phyloP scores from a whole-genome alignment of 768 basidiomycete genomes.

The Cyathus striatus region DNA sequence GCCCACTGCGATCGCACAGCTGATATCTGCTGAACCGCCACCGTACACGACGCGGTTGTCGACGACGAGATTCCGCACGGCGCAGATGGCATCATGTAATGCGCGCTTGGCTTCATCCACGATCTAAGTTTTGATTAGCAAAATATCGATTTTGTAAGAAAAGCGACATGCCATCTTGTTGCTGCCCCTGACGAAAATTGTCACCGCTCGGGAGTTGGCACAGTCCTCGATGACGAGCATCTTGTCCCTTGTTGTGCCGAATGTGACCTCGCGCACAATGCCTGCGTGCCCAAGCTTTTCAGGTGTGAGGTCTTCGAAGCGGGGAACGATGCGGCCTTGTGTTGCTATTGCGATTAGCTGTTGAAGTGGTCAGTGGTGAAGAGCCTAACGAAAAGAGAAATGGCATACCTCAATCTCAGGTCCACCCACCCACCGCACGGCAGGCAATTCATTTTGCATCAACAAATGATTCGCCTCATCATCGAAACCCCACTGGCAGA shows the following conservation, averaged over 20 bases:
- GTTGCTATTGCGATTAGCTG: conserved; percentile 98
- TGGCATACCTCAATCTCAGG: conserved; percentile 90
- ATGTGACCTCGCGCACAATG: conserved; percentile 88
- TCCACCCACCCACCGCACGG: conserved; percentile 98
- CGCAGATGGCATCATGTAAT: conserved; percentile 95
- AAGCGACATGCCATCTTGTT: conserved; percentile 86
- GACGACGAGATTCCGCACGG: conserved; percentile 89
- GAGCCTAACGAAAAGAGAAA: neutral
- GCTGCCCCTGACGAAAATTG: conserved; percentile 93
- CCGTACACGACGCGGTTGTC: conserved; percentile 98
- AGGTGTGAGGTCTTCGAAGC: conserved; percentile 91
- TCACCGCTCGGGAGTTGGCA: conserved; percentile 93
- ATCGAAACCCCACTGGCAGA: conserved; percentile 99
- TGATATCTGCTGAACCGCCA: conserved; percentile 97
- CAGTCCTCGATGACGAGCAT: conserved; percentile 99
- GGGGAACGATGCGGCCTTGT: conserved; percentile 94
- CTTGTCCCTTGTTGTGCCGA: conserved; percentile 98
- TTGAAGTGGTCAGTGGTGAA: conserved; percentile 2
- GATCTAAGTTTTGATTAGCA: conserved; percentile 49
- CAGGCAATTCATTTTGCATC: conserved; percentile 96
- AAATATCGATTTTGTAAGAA: neutral
- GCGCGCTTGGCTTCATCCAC: conserved; percentile 99
- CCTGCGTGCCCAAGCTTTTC: conserved; percentile 94
- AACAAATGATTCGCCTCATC: conserved; percentile 98
- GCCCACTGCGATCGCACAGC: conserved; percentile 86